Conservation (phyloP, 306 rosid species). For the Prunus armeniaca region DNA sequence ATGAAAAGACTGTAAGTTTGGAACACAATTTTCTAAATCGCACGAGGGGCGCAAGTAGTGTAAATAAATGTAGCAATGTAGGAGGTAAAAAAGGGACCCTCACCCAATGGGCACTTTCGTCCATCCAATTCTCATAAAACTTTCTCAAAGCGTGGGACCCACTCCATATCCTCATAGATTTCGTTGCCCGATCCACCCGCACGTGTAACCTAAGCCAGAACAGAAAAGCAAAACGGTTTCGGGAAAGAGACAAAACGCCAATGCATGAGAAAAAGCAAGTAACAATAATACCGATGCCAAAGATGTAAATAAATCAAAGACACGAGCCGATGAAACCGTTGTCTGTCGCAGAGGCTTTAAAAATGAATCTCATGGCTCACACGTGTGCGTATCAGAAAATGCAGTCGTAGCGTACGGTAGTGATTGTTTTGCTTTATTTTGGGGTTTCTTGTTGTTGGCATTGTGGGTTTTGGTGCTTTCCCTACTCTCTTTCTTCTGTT, state of each 20-base stretch:
- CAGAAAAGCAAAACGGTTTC: constrained; percentile 18
- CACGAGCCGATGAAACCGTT: background rate
- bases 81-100: background rate
- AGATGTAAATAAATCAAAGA: background rate
- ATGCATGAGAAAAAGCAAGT: constrained; percentile 8
- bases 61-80: no score
- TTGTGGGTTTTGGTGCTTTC: background rate
- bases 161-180: constrained; percentile 6
- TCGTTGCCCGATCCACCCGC: constrained; percentile 13
- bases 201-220: constrained; percentile 21
- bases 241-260: constrained; percentile 19
- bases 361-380: background rate
- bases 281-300: background rate
- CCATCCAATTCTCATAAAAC: background rate
- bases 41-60: no score
- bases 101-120: background rate
- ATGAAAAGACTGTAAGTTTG: no score
- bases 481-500: background rate
- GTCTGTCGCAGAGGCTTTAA: background rate
- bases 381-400: constrained; percentile 5
- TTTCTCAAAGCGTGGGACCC: constrained; percentile 1
- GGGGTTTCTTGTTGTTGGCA: background rate
- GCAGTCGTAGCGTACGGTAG: background rate
- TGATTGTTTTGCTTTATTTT: background rate
- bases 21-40: no score